Evolutionary conservation across 306 rosid species (phyloP).

Genomic region (Trichosanthes cucumerina): DNA sequence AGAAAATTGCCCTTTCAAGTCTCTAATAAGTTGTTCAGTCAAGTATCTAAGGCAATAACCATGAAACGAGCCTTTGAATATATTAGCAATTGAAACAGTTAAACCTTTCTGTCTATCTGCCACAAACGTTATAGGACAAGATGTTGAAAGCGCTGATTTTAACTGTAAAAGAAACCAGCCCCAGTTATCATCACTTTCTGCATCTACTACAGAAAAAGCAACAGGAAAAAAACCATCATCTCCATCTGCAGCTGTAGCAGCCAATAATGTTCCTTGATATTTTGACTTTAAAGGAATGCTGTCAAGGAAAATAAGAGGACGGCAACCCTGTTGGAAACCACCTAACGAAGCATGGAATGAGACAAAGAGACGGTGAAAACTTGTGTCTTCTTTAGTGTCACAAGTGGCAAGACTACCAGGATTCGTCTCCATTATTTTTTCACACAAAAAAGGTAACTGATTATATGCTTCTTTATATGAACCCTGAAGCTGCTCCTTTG

Average conservation of each 20-base stretch:
- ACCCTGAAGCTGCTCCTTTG: constrained; percentile 99
- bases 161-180: constrained; percentile 81
- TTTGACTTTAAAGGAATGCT: constrained; percentile 73
- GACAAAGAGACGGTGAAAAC: constrained; percentile 87
- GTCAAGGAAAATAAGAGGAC: constrained; percentile 87
- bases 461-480: constrained; percentile 87
- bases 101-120: constrained; percentile 82
- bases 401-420: constrained; percentile 81
- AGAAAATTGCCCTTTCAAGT: constrained; percentile 85
- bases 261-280: constrained; percentile 87
- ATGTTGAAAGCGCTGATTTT: constrained; percentile 58
- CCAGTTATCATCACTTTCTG: constrained; percentile 92
- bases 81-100: constrained; percentile 56
- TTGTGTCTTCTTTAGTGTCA: constrained; percentile 88
- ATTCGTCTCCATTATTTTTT: constrained; percentile 82
- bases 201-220: constrained; percentile 84
- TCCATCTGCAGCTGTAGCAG: constrained; percentile 88
- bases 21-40: constrained; percentile 79
- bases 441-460: constrained; percentile 76
- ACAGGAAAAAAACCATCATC: constrained; percentile 80
- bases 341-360: constrained; percentile 74
- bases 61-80: constrained; percentile 72
- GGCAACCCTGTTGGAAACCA: constrained; percentile 95
- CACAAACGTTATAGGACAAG: constrained; percentile 76
- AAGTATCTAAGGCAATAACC: constrained; percentile 72